These are phyloP conservation scores for Apiotrichum brassicae DNA, from an alignment of 1,284 basidiomycete species.

Conservation along the genomic window DNA sequence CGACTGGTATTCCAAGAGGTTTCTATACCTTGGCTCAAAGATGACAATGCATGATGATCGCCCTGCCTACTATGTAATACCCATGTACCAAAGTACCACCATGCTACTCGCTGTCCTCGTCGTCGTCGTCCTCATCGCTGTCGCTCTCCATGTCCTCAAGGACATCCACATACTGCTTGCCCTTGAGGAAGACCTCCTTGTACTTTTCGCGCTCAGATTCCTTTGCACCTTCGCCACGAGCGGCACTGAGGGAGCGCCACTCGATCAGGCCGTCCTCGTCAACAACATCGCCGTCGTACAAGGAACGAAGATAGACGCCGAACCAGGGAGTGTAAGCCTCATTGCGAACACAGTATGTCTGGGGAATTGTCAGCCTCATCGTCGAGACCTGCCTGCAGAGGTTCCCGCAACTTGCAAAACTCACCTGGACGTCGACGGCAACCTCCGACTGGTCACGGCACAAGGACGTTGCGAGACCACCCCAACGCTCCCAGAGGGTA, in stretches of 20 bases:
- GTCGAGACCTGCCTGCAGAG: too few relatives aligned
- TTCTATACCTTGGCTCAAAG: neutral
- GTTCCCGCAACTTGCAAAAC: neutral
- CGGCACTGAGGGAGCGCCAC: conserved; percentile 41
- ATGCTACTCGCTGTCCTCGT: conserved; percentile 31
- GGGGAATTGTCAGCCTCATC: too few relatives aligned
- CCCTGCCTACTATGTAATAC: conserved; percentile 12
- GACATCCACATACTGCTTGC: conserved; percentile 43
- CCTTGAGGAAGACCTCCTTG: conserved; percentile 33
- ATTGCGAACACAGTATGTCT: conserved; percentile 12
- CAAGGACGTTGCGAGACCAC: conserved; percentile 28
- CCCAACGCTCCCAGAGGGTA: conserved; percentile 39
- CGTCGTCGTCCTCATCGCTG: conserved; percentile 35
- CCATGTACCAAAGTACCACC: too few relatives aligned
- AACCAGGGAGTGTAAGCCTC: conserved; percentile 30
- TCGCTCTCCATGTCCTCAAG: conserved; percentile 44
- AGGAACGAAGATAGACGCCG: conserved; percentile 40
- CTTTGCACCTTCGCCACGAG: conserved; percentile 37
- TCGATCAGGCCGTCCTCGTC: conserved; percentile 43
- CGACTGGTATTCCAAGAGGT: too few relatives aligned
- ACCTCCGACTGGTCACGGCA: conserved; percentile 31
- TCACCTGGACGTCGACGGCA: conserved; percentile 33
- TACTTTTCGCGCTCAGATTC: conserved; percentile 31
- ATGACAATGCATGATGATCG: conserved; percentile 8
- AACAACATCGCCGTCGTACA: conserved; percentile 46